A percentile compares a stretch with the other conserved stretches of the same genome.
Evolutionary conservation across 345 rosid species (phyloP).

Genomic region (Brassica juncea): DNA sequence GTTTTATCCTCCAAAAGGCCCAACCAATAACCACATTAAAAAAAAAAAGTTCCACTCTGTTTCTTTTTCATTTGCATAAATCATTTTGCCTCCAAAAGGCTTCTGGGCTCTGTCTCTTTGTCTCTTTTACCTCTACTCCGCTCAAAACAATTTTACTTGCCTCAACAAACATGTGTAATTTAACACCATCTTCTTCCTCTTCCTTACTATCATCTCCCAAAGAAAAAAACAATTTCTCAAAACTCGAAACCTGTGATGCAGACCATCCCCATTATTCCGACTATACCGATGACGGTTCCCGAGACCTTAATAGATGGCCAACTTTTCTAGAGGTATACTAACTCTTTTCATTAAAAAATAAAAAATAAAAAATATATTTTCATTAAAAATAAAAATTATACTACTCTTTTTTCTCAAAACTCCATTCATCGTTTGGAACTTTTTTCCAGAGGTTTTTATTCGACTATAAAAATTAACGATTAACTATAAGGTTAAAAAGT

Average conservation of each 20-base stretch:
- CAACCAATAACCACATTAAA: slow-evolving; percentile 31
- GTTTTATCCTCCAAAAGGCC: slow-evolving; percentile 22
- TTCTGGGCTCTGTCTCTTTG: slow-evolving; percentile 9
- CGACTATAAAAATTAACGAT: background rate
- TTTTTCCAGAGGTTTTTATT: background rate
- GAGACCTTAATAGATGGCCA: slow-evolving; percentile 70
- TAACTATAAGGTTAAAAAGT: background rate
- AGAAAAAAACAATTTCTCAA: slow-evolving; percentile 45
- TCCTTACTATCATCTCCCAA: slow-evolving; percentile 50
- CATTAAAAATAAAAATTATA: background rate
- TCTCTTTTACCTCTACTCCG: slow-evolving; percentile 2
- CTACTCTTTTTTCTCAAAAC: background rate
- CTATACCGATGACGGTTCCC: slow-evolving; percentile 38
- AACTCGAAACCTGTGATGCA: slow-evolving; percentile 43
- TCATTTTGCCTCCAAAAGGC: slow-evolving; percentile 31
- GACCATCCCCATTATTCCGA: slow-evolving; percentile 39
- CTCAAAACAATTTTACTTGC: slow-evolving; percentile 10
- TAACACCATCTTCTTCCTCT: slow-evolving; percentile 56
- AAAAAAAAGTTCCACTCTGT: slow-evolving; percentile 3
- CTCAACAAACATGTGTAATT: slow-evolving; percentile 56
- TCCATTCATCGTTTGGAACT: background rate
- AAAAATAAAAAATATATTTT: too few species aligned
- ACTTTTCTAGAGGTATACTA: slow-evolving; percentile 70
- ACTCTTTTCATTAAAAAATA: background rate
- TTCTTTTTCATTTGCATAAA: slow-evolving; percentile 13